Conservation (phyloP, 306 rosid species). For the Inga laurina region DNA sequence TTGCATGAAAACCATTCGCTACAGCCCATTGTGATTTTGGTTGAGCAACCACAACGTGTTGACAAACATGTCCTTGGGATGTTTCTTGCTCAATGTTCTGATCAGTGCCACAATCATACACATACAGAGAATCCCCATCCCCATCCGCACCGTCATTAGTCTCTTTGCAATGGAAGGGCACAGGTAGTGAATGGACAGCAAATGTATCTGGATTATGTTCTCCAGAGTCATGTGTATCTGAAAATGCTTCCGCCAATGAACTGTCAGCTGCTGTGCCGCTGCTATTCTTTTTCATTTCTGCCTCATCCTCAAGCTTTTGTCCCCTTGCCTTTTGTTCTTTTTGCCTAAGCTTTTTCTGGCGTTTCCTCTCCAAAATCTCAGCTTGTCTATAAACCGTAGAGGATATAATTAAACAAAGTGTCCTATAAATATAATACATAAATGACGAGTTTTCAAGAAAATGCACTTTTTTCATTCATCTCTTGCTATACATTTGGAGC, state of each 20-base stretch:
- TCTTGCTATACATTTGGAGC: not conserved
- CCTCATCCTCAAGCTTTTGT: slow-evolving; percentile 46
- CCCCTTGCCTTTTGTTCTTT: slow-evolving; percentile 76
- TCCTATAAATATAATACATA: not conserved
- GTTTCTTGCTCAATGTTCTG: slow-evolving; percentile 51
- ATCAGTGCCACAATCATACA: slow-evolving; percentile 44
- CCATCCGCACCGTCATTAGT: slow-evolving; percentile 46
- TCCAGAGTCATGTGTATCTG: slow-evolving; percentile 31
- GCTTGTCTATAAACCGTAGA: slow-evolving; percentile 57
- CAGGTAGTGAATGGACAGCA: slow-evolving; percentile 41
- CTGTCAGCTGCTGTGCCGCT: slow-evolving; percentile 43
- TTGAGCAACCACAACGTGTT: slow-evolving; percentile 33
- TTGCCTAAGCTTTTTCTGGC: slow-evolving; percentile 84
- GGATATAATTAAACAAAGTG: slow-evolving; percentile 22
- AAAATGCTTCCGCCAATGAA: slow-evolving; percentile 51
- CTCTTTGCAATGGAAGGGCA: slow-evolving; percentile 37
- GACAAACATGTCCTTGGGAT: slow-evolving; percentile 42
- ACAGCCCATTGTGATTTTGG: slow-evolving; percentile 61
- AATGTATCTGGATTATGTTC: slow-evolving; percentile 35
- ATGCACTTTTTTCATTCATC: not conserved
- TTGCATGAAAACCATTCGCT: slow-evolving; percentile 47
- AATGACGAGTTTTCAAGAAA: slow-evolving; percentile 25
- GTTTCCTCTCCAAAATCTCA: slow-evolving; percentile 78
- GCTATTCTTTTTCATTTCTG: slow-evolving; percentile 41
- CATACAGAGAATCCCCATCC: slow-evolving; percentile 43